Conservation (phyloP, 2,329 filamentous ascomycete species). For the Furcasterigmium sp. region DNA sequence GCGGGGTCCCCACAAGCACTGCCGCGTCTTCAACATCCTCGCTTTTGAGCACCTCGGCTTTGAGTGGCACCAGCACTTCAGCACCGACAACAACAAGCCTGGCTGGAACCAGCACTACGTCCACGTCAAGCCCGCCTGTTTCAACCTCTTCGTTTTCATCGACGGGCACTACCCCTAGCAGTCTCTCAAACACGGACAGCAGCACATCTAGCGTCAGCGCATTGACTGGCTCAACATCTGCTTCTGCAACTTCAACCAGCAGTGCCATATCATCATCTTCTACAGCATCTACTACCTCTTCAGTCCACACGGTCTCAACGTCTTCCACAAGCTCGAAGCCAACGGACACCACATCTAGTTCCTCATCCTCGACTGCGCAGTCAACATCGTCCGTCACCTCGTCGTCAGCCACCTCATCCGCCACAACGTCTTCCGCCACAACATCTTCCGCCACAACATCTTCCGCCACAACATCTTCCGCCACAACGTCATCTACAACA, state of each 20-base stretch:
- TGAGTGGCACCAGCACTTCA: neutral
- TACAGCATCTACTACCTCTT: neutral
- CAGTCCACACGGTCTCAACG: neutral
- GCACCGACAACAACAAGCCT: too few species aligned
- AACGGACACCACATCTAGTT: neutral
- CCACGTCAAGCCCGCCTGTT: neutral
- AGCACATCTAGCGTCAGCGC: neutral
- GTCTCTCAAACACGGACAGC: neutral
- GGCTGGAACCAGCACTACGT: neutral
- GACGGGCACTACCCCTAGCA: neutral
- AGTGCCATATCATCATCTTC: neutral
- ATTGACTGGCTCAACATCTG: neutral
- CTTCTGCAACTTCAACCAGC: neutral
- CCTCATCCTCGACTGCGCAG: neutral
- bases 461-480: too few species aligned
- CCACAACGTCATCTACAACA: conserved; percentile 1
- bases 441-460: neutral
- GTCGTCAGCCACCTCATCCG: neutral
- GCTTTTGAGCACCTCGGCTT: neutral
- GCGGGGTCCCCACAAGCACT: neutral
- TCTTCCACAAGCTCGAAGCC: neutral
- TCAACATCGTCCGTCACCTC: neutral
- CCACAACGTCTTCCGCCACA: neutral
- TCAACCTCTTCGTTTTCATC: too few species aligned
- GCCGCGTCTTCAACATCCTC: neutral